Evolutionary conservation across 2,329 filamentous ascomycete genomes (phyloP).

Genomic region (Alternaria sp.): DNA sequence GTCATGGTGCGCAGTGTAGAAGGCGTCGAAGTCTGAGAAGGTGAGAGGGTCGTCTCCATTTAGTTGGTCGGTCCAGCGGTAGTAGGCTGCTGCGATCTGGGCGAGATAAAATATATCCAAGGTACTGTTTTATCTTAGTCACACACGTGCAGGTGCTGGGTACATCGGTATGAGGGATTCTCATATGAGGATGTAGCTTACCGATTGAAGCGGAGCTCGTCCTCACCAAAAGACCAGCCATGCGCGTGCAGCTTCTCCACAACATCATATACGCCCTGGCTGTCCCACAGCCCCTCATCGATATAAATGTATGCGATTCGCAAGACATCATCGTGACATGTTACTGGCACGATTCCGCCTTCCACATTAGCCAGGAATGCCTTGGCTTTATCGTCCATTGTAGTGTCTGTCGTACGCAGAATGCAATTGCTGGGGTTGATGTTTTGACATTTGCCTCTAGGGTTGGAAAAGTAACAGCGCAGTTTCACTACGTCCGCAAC

Average conservation of each 20-base stretch:
- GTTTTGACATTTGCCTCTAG: not conserved
- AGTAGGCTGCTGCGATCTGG: constrained; percentile 7
- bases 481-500: too few relatives aligned
- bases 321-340: constrained; percentile 2
- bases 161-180: constrained; percentile 2
- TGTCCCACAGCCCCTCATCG: not conserved
- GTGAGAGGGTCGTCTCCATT: not conserved
- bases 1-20: not conserved
- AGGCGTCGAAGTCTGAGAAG: not conserved
- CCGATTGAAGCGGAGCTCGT: constrained; percentile 8
- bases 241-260: constrained; percentile 9
- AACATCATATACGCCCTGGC: constrained; percentile 7
- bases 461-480: too few relatives aligned
- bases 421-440: not conserved
- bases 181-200: constrained; percentile 7
- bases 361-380: constrained; percentile 1
- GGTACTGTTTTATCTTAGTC: not conserved
- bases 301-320: constrained; percentile 2
- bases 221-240: constrained; percentile 9
- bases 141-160: not conserved
- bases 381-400: not conserved
- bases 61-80: constrained; percentile 2
- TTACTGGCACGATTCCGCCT: constrained; percentile 3
- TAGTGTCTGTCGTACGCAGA: not conserved
- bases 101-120: constrained; percentile 7